A percentile compares a stretch with the other conserved stretches of the same genome.
phyloP scores from a whole-genome alignment of 2,329 filamentous ascomycete genomes.

The Paecilomyces fulvus region DNA sequence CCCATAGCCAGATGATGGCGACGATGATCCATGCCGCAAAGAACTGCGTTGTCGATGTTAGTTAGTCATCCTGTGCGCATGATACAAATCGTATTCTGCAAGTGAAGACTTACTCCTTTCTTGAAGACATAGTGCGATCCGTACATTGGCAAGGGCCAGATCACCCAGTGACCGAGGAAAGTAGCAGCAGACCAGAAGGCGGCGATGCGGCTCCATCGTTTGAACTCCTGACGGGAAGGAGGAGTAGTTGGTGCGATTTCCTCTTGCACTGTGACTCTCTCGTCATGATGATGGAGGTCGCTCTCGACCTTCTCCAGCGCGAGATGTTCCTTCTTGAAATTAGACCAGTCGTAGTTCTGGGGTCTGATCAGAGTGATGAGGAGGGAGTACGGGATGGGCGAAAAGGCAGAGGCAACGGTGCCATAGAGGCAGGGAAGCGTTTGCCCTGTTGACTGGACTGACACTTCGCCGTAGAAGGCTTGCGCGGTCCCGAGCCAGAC shows the following conservation, averaged over 20 bases:
- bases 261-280: background rate
- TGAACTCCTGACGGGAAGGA: constrained; percentile 21
- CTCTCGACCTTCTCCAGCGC: constrained; percentile 18
- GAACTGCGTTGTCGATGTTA: constrained; percentile 22
- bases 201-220: constrained; percentile 40
- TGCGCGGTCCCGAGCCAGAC: constrained; percentile 46
- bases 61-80: background rate
- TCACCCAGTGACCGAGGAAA: constrained; percentile 46
- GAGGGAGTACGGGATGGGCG: constrained; percentile 43
- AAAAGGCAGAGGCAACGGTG: constrained; percentile 45
- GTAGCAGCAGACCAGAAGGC: constrained; percentile 42
- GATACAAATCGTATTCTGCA: background rate
- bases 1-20: constrained; percentile 47
- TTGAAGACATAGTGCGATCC: constrained; percentile 43
- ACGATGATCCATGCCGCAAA: constrained; percentile 45
- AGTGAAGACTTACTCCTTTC: constrained; percentile 22
- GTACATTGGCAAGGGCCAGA: constrained; percentile 51
- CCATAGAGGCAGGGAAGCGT: constrained; percentile 47
- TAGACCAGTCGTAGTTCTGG: constrained; percentile 34
- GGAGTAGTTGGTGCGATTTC: constrained; percentile 15
- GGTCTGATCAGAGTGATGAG: constrained; percentile 40
- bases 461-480: constrained; percentile 40
- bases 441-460: constrained; percentile 41
- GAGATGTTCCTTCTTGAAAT: constrained; percentile 27
- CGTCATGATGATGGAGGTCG: constrained; percentile 10